These are phyloP conservation scores for Mentha longifolia DNA, from an alignment of 257 asterid genomes.

Conservation along the genomic window DNA sequence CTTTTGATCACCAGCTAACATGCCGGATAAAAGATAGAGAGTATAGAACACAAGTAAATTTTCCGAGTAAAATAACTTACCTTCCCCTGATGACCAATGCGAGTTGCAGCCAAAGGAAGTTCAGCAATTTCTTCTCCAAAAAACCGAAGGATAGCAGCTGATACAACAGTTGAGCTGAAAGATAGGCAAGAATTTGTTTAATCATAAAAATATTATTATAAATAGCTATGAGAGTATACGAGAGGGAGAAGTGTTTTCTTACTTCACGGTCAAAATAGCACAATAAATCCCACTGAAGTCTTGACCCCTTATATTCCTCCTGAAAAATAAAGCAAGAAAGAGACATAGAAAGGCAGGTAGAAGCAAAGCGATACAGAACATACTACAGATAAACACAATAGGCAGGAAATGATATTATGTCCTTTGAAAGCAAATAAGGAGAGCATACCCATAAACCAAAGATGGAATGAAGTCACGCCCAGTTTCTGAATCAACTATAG, in stretches of 20 bases:
- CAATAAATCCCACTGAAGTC: constrained; percentile 97
- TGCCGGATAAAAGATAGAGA: not conserved
- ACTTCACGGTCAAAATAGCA: constrained; percentile 90
- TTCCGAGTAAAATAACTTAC: constrained; percentile 45
- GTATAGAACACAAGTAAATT: constrained; percentile 11
- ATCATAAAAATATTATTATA: constrained; percentile 29
- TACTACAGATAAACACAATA: constrained; percentile 20
- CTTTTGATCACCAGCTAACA: not conserved
- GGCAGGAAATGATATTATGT: constrained; percentile 19
- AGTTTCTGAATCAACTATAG: constrained; percentile 91
- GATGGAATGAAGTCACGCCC: constrained; percentile 98
- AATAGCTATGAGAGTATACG: constrained; percentile 10
- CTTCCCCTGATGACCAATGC: constrained; percentile 76
- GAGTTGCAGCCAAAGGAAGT: constrained; percentile 95
- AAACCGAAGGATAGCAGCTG: constrained; percentile 89
- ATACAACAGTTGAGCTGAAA: constrained; percentile 91
- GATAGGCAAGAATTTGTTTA: constrained; percentile 27
- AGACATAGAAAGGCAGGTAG: not conserved
- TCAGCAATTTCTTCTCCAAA: constrained; percentile 95
- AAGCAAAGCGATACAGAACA: constrained; percentile 15
- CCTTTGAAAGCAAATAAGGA: constrained; percentile 25
- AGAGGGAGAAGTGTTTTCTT: constrained; percentile 32
- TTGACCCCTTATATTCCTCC: constrained; percentile 97
- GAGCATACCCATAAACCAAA: constrained; percentile 89
- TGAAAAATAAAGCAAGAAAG: constrained; percentile 41